phyloP scores from a whole-genome alignment of 1,284 basidiomycete species.

The Trametes hirsuta region DNA sequence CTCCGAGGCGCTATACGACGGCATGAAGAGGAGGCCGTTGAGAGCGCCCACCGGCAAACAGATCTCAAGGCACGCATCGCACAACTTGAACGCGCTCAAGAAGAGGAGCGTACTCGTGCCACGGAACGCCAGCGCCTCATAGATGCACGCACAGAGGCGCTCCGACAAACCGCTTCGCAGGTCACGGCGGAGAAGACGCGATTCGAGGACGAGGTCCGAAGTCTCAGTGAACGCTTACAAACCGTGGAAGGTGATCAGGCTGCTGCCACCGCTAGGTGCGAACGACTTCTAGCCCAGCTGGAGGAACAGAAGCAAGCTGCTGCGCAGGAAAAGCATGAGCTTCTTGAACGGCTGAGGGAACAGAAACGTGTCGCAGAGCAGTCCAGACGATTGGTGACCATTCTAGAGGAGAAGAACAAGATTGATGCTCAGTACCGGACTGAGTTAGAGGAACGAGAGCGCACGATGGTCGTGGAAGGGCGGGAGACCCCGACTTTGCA shows the following conservation, averaged over 20 bases:
- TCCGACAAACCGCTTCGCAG: neutral
- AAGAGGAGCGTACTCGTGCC: neutral
- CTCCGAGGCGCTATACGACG: neutral
- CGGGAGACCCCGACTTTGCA: too few species aligned
- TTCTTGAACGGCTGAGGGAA: slow-evolving; percentile 5
- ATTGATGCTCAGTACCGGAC: slow-evolving; percentile 2
- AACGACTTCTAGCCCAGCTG: slow-evolving; percentile 1
- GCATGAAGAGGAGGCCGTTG: neutral
- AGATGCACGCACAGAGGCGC: neutral
- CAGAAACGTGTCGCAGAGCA: slow-evolving; percentile 4
- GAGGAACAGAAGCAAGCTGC: slow-evolving; percentile 1
- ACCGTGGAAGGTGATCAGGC: neutral
- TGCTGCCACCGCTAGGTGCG: neutral
- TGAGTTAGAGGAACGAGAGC: neutral
- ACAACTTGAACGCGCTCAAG: neutral
- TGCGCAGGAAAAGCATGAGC: slow-evolving; percentile 1
- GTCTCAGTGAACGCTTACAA: neutral
- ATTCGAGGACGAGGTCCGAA: neutral
- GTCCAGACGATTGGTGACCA: neutral
- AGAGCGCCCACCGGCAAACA: neutral
- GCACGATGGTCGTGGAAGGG: neutral
- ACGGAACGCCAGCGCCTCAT: neutral
- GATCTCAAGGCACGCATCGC: neutral
- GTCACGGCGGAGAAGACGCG: slow-evolving; percentile 4
- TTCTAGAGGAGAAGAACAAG: slow-evolving; percentile 10